Evolutionary conservation across 2,329 filamentous ascomycete genomes (phyloP).

Genomic region (Pseudogymnoascus sp.): DNA sequence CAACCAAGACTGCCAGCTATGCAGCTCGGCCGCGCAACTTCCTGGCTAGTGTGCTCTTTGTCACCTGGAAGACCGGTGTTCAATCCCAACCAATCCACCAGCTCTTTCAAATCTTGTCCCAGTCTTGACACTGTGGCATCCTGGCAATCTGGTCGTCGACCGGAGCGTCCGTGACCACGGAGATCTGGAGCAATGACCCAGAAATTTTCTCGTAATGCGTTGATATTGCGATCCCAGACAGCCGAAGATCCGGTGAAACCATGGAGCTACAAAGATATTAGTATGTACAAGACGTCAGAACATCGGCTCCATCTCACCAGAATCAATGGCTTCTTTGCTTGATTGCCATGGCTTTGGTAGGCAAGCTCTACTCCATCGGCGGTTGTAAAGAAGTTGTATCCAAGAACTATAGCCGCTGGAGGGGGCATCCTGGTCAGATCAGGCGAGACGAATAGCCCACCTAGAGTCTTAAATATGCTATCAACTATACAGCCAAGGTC

Average conservation of each 20-base stretch:
- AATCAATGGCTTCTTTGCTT: constrained; percentile 6
- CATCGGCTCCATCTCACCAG: background rate
- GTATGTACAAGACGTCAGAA: background rate
- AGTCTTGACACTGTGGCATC: constrained; percentile 23
- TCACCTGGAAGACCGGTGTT: constrained; percentile 8
- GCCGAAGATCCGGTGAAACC: constrained; percentile 27
- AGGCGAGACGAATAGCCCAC: background rate
- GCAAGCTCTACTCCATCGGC: background rate
- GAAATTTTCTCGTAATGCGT: constrained; percentile 16
- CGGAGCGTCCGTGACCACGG: constrained; percentile 24
- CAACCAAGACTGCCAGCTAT: constrained; percentile 27
- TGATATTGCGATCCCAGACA: constrained; percentile 26
- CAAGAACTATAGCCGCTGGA: background rate
- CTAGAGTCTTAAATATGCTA: background rate
- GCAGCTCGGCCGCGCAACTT: constrained; percentile 7
- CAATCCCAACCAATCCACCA: constrained; percentile 13
- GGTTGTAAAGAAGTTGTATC: background rate
- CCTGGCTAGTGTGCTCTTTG: background rate
- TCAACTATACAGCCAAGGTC: background rate
- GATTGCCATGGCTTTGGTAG: background rate
- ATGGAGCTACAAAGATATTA: constrained; percentile 21
- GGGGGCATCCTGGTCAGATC: background rate
- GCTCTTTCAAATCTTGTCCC: constrained; percentile 24
- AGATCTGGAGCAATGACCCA: constrained; percentile 25
- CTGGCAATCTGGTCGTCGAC: constrained; percentile 22